phyloP scores from a whole-genome alignment of 192 early-diverging fungal species.

The Dispira parvispora region DNA sequence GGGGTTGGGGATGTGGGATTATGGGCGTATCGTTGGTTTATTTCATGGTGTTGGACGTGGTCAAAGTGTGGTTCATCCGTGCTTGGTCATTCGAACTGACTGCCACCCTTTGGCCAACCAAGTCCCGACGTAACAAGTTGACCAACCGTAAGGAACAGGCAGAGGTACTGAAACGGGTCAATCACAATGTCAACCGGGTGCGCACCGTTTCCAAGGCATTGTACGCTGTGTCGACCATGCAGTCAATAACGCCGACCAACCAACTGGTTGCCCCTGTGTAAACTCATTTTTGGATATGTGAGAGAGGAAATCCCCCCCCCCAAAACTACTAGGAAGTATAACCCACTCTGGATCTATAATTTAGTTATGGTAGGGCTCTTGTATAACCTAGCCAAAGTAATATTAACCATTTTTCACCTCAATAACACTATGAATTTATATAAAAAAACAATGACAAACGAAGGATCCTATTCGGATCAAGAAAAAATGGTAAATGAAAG shows the following conservation, averaged over 20 bases:
- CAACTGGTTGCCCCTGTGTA: no score
- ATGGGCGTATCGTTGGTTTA: conserved; percentile 61
- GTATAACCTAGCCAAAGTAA: no score
- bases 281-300: no score
- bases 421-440: no score
- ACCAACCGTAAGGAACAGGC: conserved; percentile 27
- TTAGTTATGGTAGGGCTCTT: no score
- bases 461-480: no score
- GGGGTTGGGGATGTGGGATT: conserved; percentile 53
- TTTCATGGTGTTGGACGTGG: conserved; percentile 71
- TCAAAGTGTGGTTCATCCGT: conserved; percentile 79
- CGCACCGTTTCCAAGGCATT: not conserved
- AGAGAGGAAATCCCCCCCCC: no score
- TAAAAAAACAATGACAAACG: no score
- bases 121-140: conserved; percentile 41
- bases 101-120: conserved; percentile 63
- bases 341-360: no score
- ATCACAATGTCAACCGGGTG: conserved; percentile 16
- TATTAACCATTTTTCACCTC: no score
- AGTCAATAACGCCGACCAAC: not conserved
- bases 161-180: conserved; percentile 29
- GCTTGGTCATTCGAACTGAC: conserved; percentile 84
- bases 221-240: not conserved
- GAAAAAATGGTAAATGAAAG: no score
- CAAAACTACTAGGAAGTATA: no score